A percentile compares a stretch with the other conserved stretches of the same genome.
phyloP scores from a whole-genome alignment of 2,329 filamentous ascomycete genomes.

The Paecilomyces sp. region DNA sequence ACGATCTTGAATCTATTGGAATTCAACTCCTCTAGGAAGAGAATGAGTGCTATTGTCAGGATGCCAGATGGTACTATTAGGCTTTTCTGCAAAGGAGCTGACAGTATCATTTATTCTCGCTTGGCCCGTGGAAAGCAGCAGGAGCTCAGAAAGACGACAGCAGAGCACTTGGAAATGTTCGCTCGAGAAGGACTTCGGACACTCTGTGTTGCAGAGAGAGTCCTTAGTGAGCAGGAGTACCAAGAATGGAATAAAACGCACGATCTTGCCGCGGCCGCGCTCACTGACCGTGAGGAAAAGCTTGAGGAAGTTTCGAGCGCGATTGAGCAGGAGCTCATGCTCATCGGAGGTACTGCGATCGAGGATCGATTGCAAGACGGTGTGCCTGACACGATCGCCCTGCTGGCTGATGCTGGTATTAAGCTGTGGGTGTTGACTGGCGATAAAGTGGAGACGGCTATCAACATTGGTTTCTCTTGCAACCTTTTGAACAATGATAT shows the following conservation, averaged over 20 bases:
- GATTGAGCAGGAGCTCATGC: conserved; percentile 81
- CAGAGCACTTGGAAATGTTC: conserved; percentile 94
- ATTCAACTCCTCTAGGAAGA: conserved; percentile 93
- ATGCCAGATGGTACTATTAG: conserved; percentile 89
- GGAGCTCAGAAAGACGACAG: conserved; percentile 74
- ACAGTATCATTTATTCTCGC: conserved; percentile 93
- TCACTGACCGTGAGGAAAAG: conserved; percentile 85
- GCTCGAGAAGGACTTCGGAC: conserved; percentile 91
- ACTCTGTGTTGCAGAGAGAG: conserved; percentile 81
- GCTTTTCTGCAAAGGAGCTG: conserved; percentile 94
- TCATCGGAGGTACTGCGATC: conserved; percentile 91
- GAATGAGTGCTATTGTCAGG: conserved; percentile 93
- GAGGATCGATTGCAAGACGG: conserved; percentile 96
- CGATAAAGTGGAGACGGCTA: conserved; percentile 97
- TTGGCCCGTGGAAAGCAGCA: conserved; percentile 78
- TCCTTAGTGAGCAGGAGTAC: conserved; percentile 77
- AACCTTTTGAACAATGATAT: conserved; percentile 96
- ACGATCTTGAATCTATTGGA: conserved; percentile 89
- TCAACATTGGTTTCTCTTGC: conserved; percentile 99
- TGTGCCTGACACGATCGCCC: conserved; percentile 87
- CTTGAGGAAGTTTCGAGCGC: conserved; percentile 80
- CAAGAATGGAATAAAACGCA: conserved; percentile 77
- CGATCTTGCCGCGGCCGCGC: conserved; percentile 74
- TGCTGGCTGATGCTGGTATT: conserved; percentile 88
- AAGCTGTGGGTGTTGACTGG: conserved; percentile 98